phyloP scores from a whole-genome alignment of 345 rosid species.

The Erucastrum elatum region DNA sequence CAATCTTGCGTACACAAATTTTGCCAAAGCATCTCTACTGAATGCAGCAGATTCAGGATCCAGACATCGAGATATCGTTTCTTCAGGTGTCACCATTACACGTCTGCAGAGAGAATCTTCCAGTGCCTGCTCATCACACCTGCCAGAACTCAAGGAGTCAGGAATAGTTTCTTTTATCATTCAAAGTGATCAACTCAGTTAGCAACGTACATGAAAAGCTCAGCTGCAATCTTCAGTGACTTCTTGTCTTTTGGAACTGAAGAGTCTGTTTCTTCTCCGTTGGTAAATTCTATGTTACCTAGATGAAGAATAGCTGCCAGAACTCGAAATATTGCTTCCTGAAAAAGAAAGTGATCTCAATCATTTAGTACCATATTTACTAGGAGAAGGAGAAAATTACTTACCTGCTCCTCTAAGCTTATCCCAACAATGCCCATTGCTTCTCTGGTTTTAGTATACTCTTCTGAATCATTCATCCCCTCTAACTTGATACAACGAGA shows the following conservation, averaged over 20 bases:
- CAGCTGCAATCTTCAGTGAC: slow-evolving; percentile 83
- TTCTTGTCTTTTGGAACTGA: slow-evolving; percentile 85
- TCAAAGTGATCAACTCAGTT: slow-evolving; percentile 19
- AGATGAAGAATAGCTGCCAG: slow-evolving; percentile 96
- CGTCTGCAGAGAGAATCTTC: slow-evolving; percentile 98
- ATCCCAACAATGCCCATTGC: slow-evolving; percentile 97
- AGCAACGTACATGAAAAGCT: slow-evolving; percentile 68
- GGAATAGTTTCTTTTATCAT: slow-evolving; percentile 1
- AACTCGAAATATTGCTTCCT: slow-evolving; percentile 91
- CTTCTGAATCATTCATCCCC: slow-evolving; percentile 75
- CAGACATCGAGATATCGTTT: slow-evolving; percentile 89
- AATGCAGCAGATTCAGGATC: slow-evolving; percentile 82
- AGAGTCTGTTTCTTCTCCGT: slow-evolving; percentile 87
- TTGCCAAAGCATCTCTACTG: slow-evolving; percentile 96
- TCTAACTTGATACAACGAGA: slow-evolving; percentile 80
- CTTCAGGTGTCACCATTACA: slow-evolving; percentile 95
- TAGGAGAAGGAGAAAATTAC: background rate
- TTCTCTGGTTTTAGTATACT: slow-evolving; percentile 71
- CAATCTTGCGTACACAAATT: slow-evolving; percentile 80
- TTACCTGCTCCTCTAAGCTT: slow-evolving; percentile 79
- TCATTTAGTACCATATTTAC: background rate
- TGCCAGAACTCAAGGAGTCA: slow-evolving; percentile 38
- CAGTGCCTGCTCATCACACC: slow-evolving; percentile 83
- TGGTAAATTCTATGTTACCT: slow-evolving; percentile 88
- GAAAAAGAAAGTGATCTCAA: slow-evolving; percentile 30